phyloP scores from a whole-genome alignment of 116 monocot species.

The Zostera marina region DNA sequence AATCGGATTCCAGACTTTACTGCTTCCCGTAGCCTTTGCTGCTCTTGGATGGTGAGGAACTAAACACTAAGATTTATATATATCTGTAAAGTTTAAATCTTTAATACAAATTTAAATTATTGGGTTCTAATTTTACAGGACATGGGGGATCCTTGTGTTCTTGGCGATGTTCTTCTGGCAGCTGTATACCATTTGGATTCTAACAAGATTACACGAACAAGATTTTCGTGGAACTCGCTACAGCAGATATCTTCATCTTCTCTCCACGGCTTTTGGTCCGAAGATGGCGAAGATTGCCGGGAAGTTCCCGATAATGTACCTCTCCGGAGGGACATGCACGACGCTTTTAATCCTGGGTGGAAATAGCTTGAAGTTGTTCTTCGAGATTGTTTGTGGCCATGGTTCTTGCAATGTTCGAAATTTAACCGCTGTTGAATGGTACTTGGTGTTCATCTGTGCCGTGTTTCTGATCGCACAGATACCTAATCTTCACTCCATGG shows the following conservation, averaged over 20 bases:
- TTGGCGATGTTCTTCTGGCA: slow-evolving; percentile 69
- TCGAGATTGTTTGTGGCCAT: slow-evolving; percentile 30
- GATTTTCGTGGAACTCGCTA: slow-evolving; percentile 41
- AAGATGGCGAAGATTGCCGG: slow-evolving; percentile 36
- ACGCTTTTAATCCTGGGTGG: slow-evolving; percentile 58
- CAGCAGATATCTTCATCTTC: slow-evolving; percentile 55
- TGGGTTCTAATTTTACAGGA: slow-evolving; percentile 22
- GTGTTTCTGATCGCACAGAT: slow-evolving; percentile 55
- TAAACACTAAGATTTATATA: not conserved
- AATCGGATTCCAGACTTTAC: slow-evolving; percentile 64
- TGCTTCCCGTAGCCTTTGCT: slow-evolving; percentile 55
- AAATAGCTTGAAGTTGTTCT: slow-evolving; percentile 65
- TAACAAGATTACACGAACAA: slow-evolving; percentile 55
- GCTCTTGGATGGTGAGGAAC: slow-evolving; percentile 47
- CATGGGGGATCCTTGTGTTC: slow-evolving; percentile 45
- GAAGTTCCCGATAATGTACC: slow-evolving; percentile 55
- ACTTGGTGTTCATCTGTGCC: slow-evolving; percentile 59
- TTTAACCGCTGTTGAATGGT: slow-evolving; percentile 55
- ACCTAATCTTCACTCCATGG: slow-evolving; percentile 86
- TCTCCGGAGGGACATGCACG: slow-evolving; percentile 69
- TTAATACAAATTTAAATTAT: not conserved
- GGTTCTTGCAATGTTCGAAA: too few species aligned
- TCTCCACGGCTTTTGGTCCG: slow-evolving; percentile 37
- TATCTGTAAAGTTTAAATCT: not conserved
- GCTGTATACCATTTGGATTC: slow-evolving; percentile 74